phyloP scores from a whole-genome alignment of 2,329 filamentous ascomycete species.

The Cadophora sp. region DNA sequence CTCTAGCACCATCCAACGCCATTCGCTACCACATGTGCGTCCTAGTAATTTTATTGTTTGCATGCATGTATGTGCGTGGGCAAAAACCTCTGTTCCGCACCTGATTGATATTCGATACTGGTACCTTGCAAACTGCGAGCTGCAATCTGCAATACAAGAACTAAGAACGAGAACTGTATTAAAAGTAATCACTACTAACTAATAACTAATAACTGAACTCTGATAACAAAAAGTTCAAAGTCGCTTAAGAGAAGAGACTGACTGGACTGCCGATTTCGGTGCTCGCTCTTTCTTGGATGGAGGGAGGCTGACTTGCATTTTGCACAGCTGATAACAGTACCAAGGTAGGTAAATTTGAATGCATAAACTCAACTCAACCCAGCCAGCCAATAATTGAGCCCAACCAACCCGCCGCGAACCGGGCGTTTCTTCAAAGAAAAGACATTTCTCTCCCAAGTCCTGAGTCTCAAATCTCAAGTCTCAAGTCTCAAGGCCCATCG shows the following conservation, averaged over 20 bases:
- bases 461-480: no score
- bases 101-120: slow-evolving; percentile 18
- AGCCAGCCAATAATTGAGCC: not conserved
- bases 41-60: no score
- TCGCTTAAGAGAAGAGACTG: no score
- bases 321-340: not conserved
- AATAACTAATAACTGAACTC: no score
- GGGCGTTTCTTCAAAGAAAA: not conserved
- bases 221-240: not conserved
- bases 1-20: slow-evolving; percentile 25
- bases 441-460: no score
- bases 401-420: not conserved
- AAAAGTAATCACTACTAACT: not conserved
- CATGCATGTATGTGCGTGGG: slow-evolving; percentile 28
- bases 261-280: not conserved
- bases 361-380: no score
- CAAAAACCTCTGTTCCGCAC: slow-evolving; percentile 27
- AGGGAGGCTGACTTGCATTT: not conserved
- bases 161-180: no score
- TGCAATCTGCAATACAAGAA: no score
- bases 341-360: no score
- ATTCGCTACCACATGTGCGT: slow-evolving; percentile 26
- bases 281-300: not conserved
- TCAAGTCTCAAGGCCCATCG: not conserved
- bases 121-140: not conserved